Conservation (phyloP, 2,329 filamentous ascomycete species). For the Diaporthe velutina region DNA sequence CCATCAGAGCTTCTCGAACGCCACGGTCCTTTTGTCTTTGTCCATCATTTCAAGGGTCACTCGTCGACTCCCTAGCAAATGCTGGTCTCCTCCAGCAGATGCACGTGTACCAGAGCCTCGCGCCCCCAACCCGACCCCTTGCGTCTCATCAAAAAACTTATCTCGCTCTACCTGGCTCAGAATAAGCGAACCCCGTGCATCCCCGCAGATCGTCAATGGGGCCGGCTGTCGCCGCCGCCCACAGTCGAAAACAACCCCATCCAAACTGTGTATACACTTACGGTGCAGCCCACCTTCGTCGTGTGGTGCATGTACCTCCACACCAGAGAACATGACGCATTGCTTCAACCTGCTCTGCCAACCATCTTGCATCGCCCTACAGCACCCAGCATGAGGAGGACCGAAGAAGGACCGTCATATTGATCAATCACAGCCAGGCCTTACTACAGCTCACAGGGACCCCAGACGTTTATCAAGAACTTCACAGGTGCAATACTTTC, state of each 20-base stretch:
- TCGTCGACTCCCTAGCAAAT: not conserved
- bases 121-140: not conserved
- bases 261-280: not conserved
- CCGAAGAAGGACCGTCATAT: conserved; percentile 34
- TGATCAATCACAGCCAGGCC: conserved; percentile 6
- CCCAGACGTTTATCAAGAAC: not conserved
- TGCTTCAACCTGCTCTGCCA: conserved; percentile 21
- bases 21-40: not conserved
- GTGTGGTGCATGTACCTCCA: conserved; percentile 12
- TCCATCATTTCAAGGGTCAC: not conserved
- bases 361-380: conserved; percentile 27
- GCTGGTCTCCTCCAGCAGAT: not conserved
- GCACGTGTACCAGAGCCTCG: not conserved
- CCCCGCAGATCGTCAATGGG: conserved; percentile 32
- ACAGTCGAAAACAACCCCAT: not conserved
- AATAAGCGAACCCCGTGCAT: conserved; percentile 24
- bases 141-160: conserved; percentile 27
- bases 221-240: conserved; percentile 25
- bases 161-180: conserved; percentile 19
- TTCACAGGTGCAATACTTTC: not conserved
- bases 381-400: conserved; percentile 22
- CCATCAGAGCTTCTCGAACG: conserved; percentile 27
- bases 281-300: conserved; percentile 15
- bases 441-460: not conserved
- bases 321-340: conserved; percentile 22